Base-by-base conservation (phyloP, 257 asterid species). In the Oldenlandia corymbosa region DNA sequence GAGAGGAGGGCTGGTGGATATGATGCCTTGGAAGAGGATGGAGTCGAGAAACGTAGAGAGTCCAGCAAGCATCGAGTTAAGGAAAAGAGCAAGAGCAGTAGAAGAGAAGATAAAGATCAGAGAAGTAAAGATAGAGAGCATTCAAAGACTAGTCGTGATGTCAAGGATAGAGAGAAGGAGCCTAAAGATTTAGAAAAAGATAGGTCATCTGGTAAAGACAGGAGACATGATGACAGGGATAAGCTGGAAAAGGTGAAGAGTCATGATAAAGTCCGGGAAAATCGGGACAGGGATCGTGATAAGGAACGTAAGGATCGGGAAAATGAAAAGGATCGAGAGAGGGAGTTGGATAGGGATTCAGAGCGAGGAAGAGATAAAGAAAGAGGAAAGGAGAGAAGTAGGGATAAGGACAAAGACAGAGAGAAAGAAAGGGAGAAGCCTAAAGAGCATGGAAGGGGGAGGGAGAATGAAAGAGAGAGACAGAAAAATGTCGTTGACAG, bases 151-250 rank as follows among this genome's bases (percentile, higher is more conserved):
- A 55, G 41, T 53, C 84, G 72, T 31, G 62, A 57, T 62, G 65
- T 45, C 21, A 83, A 76, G 76, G 95, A 83, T 56, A 78, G 80
- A 55, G 88, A 76, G 58, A 84, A 78, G 63, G 89, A 77, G 60
- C 62, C 48, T 27, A 87, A 78, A 74, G 84, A 74, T 59, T 63
- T 68, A 37, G 88, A 79, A 67, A 82, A 78, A 68, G 83, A 77
- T 59, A 62, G 79, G 45, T 56, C 50, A 17, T 76, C 83, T 5
- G 63, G 76, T 68, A 79, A 85, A 75, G 95, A 81, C 66, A 78
- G 79, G 80, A 83, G 83, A 82, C 86, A 79, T 76, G 97, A 81
- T 59, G 93, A 90, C 57, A 85, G 75, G 56, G 87, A 84, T 61
- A 90, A 80, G 48, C 72, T 66, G 64, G 92, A 76, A 47, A 90